These are phyloP conservation scores for Bifiguratus adelaidae DNA, from an alignment of 192 early-diverging fungal species.

Conservation along the genomic window DNA sequence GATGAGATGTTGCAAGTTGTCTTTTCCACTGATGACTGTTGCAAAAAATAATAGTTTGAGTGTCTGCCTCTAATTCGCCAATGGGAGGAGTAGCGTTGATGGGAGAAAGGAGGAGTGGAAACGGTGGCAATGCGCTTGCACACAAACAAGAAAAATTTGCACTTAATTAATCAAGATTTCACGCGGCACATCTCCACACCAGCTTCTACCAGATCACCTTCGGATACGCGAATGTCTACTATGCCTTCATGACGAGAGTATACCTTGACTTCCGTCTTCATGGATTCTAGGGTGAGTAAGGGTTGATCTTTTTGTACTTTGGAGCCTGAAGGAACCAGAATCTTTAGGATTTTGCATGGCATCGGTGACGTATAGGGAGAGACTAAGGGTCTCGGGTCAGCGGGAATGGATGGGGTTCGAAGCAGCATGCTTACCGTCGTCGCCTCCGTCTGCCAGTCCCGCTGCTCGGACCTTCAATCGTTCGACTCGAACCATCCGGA, in stretches of 20 bases:
- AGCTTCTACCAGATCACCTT: conserved; percentile 48
- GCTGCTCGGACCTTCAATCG: conserved; percentile 24
- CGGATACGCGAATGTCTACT: conserved; percentile 36
- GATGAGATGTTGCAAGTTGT: no score
- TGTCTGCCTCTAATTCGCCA: no score
- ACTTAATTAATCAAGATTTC: no score
- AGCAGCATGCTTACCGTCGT: conserved; percentile 14
- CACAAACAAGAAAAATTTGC: no score
- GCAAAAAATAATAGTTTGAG: no score
- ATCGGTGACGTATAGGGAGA: conserved; percentile 50
- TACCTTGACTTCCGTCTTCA: conserved; percentile 54
- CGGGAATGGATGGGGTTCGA: not conserved
- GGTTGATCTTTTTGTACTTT: conserved; percentile 41
- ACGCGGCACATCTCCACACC: conserved; percentile 37
- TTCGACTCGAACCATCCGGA: conserved; percentile 27
- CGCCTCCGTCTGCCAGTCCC: conserved; percentile 25
- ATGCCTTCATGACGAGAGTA: conserved; percentile 42
- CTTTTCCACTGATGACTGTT: no score
- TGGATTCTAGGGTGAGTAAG: conserved; percentile 51
- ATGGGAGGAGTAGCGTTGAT: no score
- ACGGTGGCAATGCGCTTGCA: no score
- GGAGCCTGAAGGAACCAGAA: conserved; percentile 35
- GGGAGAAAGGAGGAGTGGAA: no score
- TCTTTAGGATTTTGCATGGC: conserved; percentile 48
- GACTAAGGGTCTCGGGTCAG: conserved; percentile 5